Base-by-base conservation (phyloP, 2,329 filamentous ascomycete species). In the Exophiala alcalophila region DNA sequence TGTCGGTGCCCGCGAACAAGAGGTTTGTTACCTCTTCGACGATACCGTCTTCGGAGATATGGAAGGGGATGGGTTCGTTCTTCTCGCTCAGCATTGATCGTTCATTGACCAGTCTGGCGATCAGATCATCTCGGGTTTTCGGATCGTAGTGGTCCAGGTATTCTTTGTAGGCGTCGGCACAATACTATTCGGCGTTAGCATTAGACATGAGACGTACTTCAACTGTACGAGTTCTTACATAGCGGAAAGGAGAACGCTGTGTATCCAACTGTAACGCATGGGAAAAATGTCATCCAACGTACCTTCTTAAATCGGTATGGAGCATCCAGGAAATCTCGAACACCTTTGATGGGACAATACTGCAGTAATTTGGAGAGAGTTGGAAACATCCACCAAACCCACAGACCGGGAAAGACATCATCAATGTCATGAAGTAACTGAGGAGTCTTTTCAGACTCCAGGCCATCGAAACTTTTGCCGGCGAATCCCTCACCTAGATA, bases 1-100 rank as follows among this genome's bases (percentile, higher is more conserved):
- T 40, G 18, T 40, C 35, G n/a, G 39, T 42, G 5, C 39, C 39
- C 6, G 39, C 39, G 39, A 42, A 42, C 7, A 42, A 11, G 8
- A 34, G 21, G 20, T 42, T 42, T 23, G 19, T 25, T 4, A 42
- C 4, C 39, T 42, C 39, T 12, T 40, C 37, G 10, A 40, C 27
- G 19, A 32, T 40, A 6, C 37, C 37, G 4, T 14, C 16, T 12
- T 42, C 28, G 5, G 39, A 24, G 7, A 33, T 23, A 8, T 26
- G 33, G 5, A 16, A 30, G 4, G 37, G 37, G 23, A 40, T 30
- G 16, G 8, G n/a, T 18, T 40, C 10, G 26, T 16, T 12, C 19
- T 40, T 21, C 26, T 42, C 20, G 4, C 4, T 3, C 7, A 42
- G 39, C 20, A 5, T 26, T 7, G 21, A 6, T 26, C 30, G 27